Base-by-base conservation (phyloP, 768 basidiomycete species). In the Leccinum imitatum region DNA sequence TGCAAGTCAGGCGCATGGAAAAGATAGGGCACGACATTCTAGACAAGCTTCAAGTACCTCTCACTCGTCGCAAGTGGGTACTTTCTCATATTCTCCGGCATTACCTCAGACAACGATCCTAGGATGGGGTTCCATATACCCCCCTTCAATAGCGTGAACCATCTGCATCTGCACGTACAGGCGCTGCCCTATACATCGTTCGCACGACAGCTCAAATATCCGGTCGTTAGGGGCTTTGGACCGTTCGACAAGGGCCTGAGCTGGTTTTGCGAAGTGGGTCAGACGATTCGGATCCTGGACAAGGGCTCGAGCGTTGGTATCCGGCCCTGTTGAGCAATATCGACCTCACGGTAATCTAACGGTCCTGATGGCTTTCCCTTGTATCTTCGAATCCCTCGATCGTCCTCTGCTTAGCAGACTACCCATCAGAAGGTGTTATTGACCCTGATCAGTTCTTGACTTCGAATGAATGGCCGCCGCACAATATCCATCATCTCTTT, bases 111-210 rank as follows among this genome's bases (percentile, higher is more conserved):
- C 23, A 25, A 13, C 46, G 25, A 54, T 66, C 58, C 19, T 53
- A 91, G 91, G 62, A 78, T 91, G 76, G 90, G 91, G 1, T 93
- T 91, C 67, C 90, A 93, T 68, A 89, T 91, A 56, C 87, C 90
- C 0, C 91, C 91, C 0, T 90, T 88, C 72, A 87, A 83, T 59
- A 86, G 85, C 35, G 79, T 92, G 6, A 68, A 84, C 37, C 90
- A 93, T 68, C 77, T 93, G 15, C 91, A 92, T 69, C 73, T 93
- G 41, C 91, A 92, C 67, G 83, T 87, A 23, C 87, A 89, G 51
- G 85, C 77, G 4, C 69, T 90, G 54, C 91, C 91, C 0, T 90
- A 88, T 75, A 77, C 70, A 19, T 80, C 82, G 0, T 46, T 57
- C 3, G 46, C 67, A 8, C 71, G 71, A 6, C 66, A 72, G 13